Evolutionary conservation across 805 yeast species (phyloP), one percentile per base, ranked within the genome.

Genomic region (Teunomyces kruisii): DNA sequence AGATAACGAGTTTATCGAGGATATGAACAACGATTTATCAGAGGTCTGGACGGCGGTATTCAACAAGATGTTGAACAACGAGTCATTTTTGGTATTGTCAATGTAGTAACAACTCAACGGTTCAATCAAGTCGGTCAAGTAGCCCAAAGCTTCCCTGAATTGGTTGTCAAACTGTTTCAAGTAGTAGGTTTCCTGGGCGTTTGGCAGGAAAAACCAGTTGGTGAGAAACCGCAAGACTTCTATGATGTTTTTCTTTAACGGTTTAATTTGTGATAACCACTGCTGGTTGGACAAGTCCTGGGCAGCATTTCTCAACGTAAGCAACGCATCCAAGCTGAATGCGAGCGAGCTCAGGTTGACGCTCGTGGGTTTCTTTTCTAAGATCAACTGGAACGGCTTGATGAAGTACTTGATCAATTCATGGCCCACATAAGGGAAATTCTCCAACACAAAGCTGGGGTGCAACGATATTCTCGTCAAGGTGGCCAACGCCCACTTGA

Each of bases 261-360:
- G 58, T 15, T 67, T 64, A 45, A 76, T 69, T 54, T 77, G 72
- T 1, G 92, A 86, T 49, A 94, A 67, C 57, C 84, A 74, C 59
- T 86, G 89, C 33, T 96, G 94, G 56, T 88, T 86, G 37, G 78
- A 85, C 9, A 86, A 77, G 61, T 90, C 96, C 59, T 92, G 96
- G 2, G 88, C 79, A 38, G 88, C 67, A 63, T 94, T 94, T 58
- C 98, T 76, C 45, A 94, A 68, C 14, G 87, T 79, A 35, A 94
- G 70, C 54, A 84, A 74, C 6, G 85, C 74, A 57, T 70, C 72
- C 40, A 68, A 64, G 16, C 72, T 61, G 39, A 55, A 54, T 36
- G 59, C 55, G 33, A 71, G 48, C 16, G 49, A 35, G 9, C 52
- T 53, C 19, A 53, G 54, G 13, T 53, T 51, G 19, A 65, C 43